Conservation (phyloP, 2,329 filamentous ascomycete species). For the Aspergillus luchuensis region DNA sequence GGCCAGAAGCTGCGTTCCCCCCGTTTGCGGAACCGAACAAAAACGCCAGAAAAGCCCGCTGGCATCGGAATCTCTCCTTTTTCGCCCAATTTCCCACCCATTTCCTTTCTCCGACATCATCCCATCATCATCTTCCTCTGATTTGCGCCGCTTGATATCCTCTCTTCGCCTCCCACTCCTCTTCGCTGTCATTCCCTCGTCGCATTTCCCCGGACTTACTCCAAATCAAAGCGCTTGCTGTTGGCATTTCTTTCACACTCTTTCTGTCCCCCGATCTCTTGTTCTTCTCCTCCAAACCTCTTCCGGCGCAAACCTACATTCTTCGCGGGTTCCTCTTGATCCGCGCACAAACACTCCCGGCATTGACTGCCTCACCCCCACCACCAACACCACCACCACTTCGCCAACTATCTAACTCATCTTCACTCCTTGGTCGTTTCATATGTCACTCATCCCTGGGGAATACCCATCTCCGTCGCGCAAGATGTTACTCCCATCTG, state of each 20-base stretch:
- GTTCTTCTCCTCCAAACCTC: conserved; percentile 26
- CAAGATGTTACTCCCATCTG: conserved; percentile 50
- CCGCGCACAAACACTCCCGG: conserved; percentile 20
- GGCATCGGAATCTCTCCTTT: conserved; percentile 1
- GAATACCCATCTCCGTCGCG: conserved; percentile 1
- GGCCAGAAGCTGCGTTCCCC: background rate
- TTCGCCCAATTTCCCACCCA: background rate
- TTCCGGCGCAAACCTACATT: conserved; percentile 38
- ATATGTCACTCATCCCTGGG: background rate
- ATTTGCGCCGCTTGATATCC: too few species aligned
- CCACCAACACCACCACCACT: conserved; percentile 6
- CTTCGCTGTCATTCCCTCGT: conserved; percentile 27
- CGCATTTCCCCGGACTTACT: conserved; percentile 29
- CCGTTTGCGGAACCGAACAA: conserved; percentile 10
- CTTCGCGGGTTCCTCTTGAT: conserved; percentile 20
- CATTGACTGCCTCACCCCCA: background rate
- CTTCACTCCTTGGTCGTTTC: conserved; percentile 11
- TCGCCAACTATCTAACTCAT: conserved; percentile 6
- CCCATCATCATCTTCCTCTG: conserved; percentile 50
- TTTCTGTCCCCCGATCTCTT: conserved; percentile 23
- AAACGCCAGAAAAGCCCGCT: background rate
- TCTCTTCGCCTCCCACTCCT: conserved; percentile 39
- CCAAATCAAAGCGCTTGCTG: conserved; percentile 28
- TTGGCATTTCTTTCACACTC: conserved; percentile 11
- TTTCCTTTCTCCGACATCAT: conserved; percentile 16